A percentile compares a stretch with the other conserved stretches of the same genome.
Conservation (phyloP, 148 eudicot genomes). For the Suaeda aralocaspica region DNA sequence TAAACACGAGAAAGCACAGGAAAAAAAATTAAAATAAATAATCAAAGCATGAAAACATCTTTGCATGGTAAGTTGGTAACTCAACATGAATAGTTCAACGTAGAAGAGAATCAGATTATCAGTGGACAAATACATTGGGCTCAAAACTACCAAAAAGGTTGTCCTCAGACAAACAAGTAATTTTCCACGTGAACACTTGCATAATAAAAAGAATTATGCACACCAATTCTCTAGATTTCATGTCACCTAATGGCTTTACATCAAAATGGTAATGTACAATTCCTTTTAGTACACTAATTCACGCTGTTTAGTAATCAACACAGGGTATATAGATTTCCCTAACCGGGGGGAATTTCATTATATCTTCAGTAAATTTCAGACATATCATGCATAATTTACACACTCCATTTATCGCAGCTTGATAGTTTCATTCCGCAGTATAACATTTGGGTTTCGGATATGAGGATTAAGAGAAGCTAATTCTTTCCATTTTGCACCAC, state of each 20-base stretch:
- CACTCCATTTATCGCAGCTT: conserved; percentile 39
- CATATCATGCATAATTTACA: not conserved
- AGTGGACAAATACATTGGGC: too few species aligned
- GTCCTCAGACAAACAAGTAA: too few species aligned
- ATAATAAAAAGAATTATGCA: too few species aligned
- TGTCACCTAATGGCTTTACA: conserved; percentile 16
- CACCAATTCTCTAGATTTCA: not conserved
- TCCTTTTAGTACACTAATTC: conserved; percentile 10
- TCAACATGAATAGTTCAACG: too few species aligned
- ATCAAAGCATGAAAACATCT: too few species aligned
- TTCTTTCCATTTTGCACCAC: conserved; percentile 63
- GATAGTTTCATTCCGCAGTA: conserved; percentile 46
- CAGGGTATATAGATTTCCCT: conserved; percentile 5
- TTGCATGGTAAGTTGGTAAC: too few species aligned
- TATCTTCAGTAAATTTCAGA: not conserved
- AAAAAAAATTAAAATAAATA: too few species aligned
- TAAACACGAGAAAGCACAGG: too few species aligned
- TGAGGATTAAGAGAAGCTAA: conserved; percentile 57
- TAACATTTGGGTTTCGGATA: conserved; percentile 62
- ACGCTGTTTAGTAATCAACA: not conserved
- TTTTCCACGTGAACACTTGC: too few species aligned
- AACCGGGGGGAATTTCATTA: not conserved
- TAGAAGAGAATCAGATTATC: too few species aligned
- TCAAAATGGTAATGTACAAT: not conserved
- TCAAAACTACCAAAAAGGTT: too few species aligned